These are phyloP conservation scores for Solanum virginianum DNA, from an alignment of 257 asterid species.

Conservation along the genomic window DNA sequence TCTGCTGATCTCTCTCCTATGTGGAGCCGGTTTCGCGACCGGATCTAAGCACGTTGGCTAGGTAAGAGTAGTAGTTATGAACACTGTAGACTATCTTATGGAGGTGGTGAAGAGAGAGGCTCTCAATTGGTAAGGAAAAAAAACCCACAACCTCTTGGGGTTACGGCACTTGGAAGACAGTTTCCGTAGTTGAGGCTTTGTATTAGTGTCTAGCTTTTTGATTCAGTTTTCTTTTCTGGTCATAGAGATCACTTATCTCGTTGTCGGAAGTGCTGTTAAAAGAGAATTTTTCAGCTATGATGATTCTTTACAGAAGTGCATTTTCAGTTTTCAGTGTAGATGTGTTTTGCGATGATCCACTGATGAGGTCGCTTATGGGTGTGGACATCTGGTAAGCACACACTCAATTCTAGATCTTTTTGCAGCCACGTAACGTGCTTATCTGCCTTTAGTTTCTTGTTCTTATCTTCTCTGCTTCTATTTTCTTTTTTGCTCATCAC, in stretches of 20 bases:
- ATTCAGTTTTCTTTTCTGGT: not conserved
- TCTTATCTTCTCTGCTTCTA: too few species aligned
- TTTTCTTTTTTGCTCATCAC: not conserved
- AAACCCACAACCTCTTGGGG: too few species aligned
- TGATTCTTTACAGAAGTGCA: not conserved
- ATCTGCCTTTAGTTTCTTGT: not conserved
- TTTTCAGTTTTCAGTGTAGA: not conserved
- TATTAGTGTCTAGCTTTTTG: not conserved
- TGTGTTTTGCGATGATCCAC: not conserved
- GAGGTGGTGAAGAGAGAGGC: too few species aligned
- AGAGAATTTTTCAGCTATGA: not conserved
- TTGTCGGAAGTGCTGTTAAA: not conserved
- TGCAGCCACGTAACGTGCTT: not conserved
- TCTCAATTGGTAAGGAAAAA: too few species aligned
- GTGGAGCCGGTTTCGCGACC: not conserved
- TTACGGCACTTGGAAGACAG: too few species aligned
- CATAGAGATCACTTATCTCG: accelerated
- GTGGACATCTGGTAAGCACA: not conserved
- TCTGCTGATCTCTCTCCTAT: not conserved
- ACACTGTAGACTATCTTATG: too few species aligned
- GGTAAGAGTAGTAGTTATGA: too few species aligned
- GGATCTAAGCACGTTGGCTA: too few species aligned
- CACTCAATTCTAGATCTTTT: not conserved
- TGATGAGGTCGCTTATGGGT: not conserved
- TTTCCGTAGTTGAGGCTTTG: too few species aligned